Percentiles rank a stretch among this genome's conserved stretches.
Evolutionary conservation across 2,329 filamentous ascomycete species (phyloP).

Genomic region (Colletotrichum incanum): DNA sequence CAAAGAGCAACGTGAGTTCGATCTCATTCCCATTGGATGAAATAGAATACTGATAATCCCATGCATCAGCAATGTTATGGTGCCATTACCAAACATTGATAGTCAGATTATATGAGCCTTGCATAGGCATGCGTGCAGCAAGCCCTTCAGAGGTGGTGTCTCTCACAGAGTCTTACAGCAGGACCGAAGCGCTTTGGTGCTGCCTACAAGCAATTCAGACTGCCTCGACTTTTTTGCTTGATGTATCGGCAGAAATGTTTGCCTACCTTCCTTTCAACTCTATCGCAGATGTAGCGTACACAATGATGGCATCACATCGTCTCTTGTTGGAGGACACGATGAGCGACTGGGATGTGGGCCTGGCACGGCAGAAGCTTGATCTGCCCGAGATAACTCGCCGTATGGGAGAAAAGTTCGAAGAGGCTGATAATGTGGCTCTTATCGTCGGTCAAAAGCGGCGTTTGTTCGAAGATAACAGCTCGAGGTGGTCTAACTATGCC

Average conservation of each 20-base stretch:
- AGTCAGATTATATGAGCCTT: conserved; percentile 57
- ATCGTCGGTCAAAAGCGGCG: conserved; percentile 47
- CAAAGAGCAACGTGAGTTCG: conserved; percentile 20
- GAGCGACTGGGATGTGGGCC: conserved; percentile 54
- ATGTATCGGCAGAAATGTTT: conserved; percentile 48
- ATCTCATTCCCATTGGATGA: accelerated
- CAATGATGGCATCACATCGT: conserved; percentile 53
- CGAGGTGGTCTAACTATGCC: conserved; percentile 51
- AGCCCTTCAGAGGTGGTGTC: conserved; percentile 40
- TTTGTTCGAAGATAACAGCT: conserved; percentile 51
- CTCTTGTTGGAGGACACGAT: conserved; percentile 54
- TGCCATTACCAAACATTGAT: conserved; percentile 53
- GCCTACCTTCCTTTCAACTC: conserved; percentile 51
- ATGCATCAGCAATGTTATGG: conserved; percentile 51
- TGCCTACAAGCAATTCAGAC: conserved; percentile 51
- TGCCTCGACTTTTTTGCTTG: conserved; percentile 49
- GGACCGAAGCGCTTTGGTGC: conserved; percentile 56
- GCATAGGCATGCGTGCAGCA: conserved; percentile 50
- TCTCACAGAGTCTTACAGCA: conserved; percentile 45
- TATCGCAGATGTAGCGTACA: conserved; percentile 52
- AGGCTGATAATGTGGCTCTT: conserved; percentile 49
- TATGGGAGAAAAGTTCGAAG: conserved; percentile 52
- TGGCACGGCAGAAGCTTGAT: conserved; percentile 54
- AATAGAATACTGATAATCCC: not conserved
- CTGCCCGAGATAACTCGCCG: conserved; percentile 49